Base-by-base conservation (phyloP, 768 basidiomycete genomes). In the Filobasidium wieringae region DNA sequence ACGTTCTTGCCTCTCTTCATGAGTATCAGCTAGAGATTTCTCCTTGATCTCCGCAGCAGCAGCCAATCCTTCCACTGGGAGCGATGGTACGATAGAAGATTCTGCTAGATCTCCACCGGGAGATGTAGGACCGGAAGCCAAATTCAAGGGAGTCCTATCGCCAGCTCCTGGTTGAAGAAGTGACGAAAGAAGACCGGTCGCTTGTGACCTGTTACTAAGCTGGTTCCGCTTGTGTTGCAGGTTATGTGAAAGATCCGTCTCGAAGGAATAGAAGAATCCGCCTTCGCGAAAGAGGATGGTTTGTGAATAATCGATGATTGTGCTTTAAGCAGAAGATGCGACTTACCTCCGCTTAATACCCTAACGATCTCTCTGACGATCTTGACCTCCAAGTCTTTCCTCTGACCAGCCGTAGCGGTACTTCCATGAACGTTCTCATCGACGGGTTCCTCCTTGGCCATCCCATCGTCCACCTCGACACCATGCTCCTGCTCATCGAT, bases 221-320 rank as follows among this genome's bases (percentile, higher is more conserved):
- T 59, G 52, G n/a, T 59, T 45, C 12, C 71, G 63, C 53, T 72
- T 72, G 53, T 69, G 63, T 47, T 72, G 71, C 24, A 72, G 55
- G 2, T 43, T 58, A 26, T 61, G 62, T 26, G 63, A 66, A 77
- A 58, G 72, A 86, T 90, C 91, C 64, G 89, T 90, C 58, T 80
- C 82, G 71, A 88, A 86, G 0, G 88, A 79, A 69, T 88, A 93
- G 72, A 86, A 91, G 87, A 95, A 93, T 45, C 82, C 85, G 11
- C 88, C 89, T 65, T 84, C 87, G 14, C 80, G 78, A 66, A 83
- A 88, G 33, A 8, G 4, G 3, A n/a, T 31, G 22, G 22, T 2
- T 24, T 17, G 34, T 24, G 34, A 4, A n/a, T 24, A 43, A 15
- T 39, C 3, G 31, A 34, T 24, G 22, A 47, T n/a, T n/a, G n/a